A percentile compares a stretch with the other conserved stretches of the same genome.
Conservation (phyloP, 805 yeast genomes). For the Hanseniaspora jakobsenii region DNA sequence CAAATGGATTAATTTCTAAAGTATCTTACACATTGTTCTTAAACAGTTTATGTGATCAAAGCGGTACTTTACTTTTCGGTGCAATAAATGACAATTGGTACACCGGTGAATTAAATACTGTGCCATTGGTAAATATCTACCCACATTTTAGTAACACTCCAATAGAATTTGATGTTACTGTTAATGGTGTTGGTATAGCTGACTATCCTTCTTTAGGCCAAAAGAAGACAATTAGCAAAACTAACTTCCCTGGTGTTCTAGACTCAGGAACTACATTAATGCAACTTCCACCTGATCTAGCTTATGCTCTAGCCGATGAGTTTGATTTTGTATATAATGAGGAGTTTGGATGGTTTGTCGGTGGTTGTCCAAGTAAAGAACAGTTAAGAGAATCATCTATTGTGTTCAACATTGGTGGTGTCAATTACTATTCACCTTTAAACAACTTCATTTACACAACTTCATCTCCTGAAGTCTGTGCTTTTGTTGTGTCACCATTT, state of each 20-base stretch:
- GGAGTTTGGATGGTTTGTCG: constrained; percentile 31
- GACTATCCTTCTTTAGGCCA: constrained; percentile 21
- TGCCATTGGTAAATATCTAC: constrained; percentile 25
- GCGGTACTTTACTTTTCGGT: constrained; percentile 39
- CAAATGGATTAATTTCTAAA: constrained; percentile 41
- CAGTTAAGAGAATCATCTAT: constrained; percentile 20
- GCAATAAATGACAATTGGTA: constrained; percentile 33
- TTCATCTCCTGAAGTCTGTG: constrained; percentile 30
- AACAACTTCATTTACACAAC: constrained; percentile 24
- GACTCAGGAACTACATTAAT: constrained; percentile 36
- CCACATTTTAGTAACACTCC: constrained; percentile 16
- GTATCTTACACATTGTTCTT: constrained; percentile 49
- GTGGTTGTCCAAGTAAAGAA: constrained; percentile 31
- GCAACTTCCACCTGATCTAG: constrained; percentile 34
- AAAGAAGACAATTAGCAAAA: constrained; percentile 23
- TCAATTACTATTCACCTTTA: constrained; percentile 41
- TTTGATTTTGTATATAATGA: constrained; percentile 33
- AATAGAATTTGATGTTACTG: constrained; percentile 27
- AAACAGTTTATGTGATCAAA: constrained; percentile 31
- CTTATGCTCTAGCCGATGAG: constrained; percentile 28
- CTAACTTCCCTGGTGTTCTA: constrained; percentile 31
- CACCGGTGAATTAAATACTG: constrained; percentile 25
- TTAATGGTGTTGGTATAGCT: constrained; percentile 26
- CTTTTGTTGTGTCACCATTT: constrained; percentile 31
- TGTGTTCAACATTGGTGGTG: constrained; percentile 46